Conservation (phyloP, 352 stramenopile species). For the Phytophthora hybrid region DNA sequence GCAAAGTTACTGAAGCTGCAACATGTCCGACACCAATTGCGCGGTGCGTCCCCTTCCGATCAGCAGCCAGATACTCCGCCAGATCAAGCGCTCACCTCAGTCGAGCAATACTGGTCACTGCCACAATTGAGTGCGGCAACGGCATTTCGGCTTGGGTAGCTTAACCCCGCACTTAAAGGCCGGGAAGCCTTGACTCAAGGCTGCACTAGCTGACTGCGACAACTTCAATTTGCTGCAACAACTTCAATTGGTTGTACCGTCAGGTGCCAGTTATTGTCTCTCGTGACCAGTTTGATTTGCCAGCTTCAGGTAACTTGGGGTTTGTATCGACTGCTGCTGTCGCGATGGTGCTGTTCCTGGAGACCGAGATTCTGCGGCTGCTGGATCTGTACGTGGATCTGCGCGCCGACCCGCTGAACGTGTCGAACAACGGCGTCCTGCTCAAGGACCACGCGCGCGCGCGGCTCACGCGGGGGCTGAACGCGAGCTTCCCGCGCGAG, state of each 20-base stretch:
- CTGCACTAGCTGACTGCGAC: background rate
- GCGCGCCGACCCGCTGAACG: conserved; percentile 51
- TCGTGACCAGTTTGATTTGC: background rate
- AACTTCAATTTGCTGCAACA: background rate
- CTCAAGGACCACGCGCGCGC: conserved; percentile 56
- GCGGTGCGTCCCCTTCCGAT: background rate
- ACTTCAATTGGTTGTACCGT: conserved; percentile 15
- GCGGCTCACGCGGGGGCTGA: conserved; percentile 55
- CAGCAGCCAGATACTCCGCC: background rate
- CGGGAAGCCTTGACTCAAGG: too few relatives aligned
- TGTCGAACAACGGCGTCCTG: conserved; percentile 56
- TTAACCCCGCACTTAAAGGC: too few relatives aligned
- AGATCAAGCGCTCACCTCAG: background rate
- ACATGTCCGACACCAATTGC: too few relatives aligned
- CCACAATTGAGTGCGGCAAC: too few relatives aligned
- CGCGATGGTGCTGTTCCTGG: conserved; percentile 67
- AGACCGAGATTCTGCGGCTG: conserved; percentile 56
- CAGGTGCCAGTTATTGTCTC: conserved; percentile 6
- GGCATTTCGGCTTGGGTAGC: too few relatives aligned
- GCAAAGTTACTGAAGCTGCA: background rate
- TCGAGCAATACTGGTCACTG: too few relatives aligned
- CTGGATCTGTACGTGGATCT: conserved; percentile 60
- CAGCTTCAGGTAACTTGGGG: background rate
- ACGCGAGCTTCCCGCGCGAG: conserved; percentile 45
- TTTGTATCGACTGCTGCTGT: background rate